These are phyloP conservation scores for Aspergillus unguis DNA, from an alignment of 2,329 filamentous ascomycete species.

Conservation along the genomic window DNA sequence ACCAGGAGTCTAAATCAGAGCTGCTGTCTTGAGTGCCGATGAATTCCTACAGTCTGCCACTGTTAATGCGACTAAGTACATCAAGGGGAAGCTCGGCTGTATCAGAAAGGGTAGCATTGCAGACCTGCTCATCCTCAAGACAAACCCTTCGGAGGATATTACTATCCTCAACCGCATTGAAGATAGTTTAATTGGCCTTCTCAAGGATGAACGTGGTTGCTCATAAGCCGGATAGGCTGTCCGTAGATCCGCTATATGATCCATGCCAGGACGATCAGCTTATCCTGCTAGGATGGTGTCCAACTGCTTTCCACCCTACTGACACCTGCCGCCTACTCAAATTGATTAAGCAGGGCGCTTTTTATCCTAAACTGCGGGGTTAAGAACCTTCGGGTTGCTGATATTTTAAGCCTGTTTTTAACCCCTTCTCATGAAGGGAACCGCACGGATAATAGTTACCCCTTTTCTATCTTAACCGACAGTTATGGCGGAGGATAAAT, in stretches of 20 bases:
- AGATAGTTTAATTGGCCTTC: conserved; percentile 47
- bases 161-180: conserved; percentile 49
- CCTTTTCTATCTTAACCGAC: no score
- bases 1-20: conserved; percentile 49
- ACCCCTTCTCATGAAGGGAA: no score
- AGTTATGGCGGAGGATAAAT: no score
- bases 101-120: conserved; percentile 51
- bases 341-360: no score
- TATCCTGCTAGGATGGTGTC: no score
- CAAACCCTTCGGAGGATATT: conserved; percentile 56
- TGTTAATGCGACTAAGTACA: conserved; percentile 51
- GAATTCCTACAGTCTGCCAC: conserved; percentile 52
- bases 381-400: no score
- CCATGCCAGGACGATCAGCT: not conserved
- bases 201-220: conserved; percentile 54
- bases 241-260: not conserved
- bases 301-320: no score
- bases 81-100: conserved; percentile 50
- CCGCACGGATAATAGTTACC: no score
- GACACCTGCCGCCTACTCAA: no score
- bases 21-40: conserved; percentile 40
- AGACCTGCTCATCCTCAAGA: conserved; percentile 52
- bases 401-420: no score
- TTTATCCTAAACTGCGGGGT: no score
- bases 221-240: not conserved